phyloP scores from a whole-genome alignment of 2,329 filamentous ascomycete species.

The Coniochaeta pulveracea region DNA sequence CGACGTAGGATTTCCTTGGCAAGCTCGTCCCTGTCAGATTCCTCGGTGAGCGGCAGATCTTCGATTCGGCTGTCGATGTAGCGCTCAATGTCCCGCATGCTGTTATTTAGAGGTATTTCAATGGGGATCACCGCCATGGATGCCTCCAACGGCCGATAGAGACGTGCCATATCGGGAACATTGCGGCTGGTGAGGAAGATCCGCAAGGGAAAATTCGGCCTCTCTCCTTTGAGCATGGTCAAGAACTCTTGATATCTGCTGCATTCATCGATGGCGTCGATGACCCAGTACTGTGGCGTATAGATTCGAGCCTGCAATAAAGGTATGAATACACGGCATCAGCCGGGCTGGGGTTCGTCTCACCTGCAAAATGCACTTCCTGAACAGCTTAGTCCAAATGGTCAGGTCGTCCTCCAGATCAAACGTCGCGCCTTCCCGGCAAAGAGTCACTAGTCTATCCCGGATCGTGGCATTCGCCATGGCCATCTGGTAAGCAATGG shows the following conservation, averaged over 20 bases:
- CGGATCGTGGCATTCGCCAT: conserved; percentile 11
- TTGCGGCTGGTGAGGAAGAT: conserved; percentile 19
- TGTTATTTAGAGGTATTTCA: conserved; percentile 14
- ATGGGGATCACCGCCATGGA: conserved; percentile 5
- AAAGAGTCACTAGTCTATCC: conserved; percentile 11
- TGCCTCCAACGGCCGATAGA: conserved; percentile 6
- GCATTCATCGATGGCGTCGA: conserved; percentile 24
- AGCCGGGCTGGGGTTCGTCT: no score
- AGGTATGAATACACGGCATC: no score
- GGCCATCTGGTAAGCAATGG: conserved; percentile 23
- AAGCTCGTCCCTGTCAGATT: conserved; percentile 8
- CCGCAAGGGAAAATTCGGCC: conserved; percentile 12
- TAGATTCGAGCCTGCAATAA: conserved; percentile 7
- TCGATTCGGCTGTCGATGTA: conserved; percentile 14
- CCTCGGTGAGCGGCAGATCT: conserved; percentile 8
- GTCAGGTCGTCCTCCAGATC: conserved; percentile 15
- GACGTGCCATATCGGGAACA: conserved; percentile 10
- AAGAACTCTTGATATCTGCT: conserved; percentile 13
- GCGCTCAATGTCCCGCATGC: conserved; percentile 14
- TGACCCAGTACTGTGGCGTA: conserved; percentile 19
- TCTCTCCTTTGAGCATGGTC: conserved; percentile 11
- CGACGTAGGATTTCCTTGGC: conserved; percentile 12
- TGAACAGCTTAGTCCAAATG: conserved; percentile 22
- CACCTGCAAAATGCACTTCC: conserved; percentile 17
- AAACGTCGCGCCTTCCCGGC: conserved; percentile 11